These are phyloP conservation scores for Phytophthora hybrid DNA, from an alignment of 352 stramenopile genomes.

Conservation along the genomic window DNA sequence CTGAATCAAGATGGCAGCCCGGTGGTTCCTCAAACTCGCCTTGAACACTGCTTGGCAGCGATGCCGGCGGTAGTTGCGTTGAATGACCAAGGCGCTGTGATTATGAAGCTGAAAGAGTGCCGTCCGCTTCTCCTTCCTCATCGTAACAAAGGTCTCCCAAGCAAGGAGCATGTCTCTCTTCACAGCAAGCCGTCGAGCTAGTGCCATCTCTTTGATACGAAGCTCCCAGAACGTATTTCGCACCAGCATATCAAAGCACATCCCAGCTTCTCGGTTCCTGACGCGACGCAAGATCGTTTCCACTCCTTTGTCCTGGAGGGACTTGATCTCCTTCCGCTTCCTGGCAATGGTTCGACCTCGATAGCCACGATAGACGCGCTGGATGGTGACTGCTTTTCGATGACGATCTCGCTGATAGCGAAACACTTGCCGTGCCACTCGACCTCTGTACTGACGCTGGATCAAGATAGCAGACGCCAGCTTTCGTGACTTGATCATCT, in stretches of 20 bases:
- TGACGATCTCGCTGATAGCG: conserved; percentile 41
- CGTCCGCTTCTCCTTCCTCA: conserved; percentile 52
- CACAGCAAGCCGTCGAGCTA: conserved; percentile 13
- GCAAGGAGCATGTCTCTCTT: conserved; percentile 21
- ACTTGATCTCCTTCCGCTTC: conserved; percentile 36
- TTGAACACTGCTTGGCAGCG: conserved; percentile 61
- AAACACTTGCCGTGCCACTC: conserved; percentile 60
- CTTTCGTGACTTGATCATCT: conserved; percentile 35
- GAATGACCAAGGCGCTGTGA: conserved; percentile 62
- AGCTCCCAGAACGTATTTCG: conserved; percentile 27
- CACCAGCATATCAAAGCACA: conserved; percentile 48
- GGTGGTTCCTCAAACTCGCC: conserved; percentile 39
- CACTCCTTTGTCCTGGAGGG: conserved; percentile 40
- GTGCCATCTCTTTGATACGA: conserved; percentile 48
- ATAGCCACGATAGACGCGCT: conserved; percentile 65
- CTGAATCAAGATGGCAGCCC: conserved; percentile 68
- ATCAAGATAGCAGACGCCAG: conserved; percentile 49
- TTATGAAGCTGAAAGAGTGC: conserved; percentile 44
- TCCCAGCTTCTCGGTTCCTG: conserved; percentile 21
- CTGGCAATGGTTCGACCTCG: conserved; percentile 30
- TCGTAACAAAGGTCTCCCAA: conserved; percentile 32
- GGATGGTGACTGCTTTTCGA: conserved; percentile 47
- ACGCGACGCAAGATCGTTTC: conserved; percentile 48
- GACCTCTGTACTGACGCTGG: conserved; percentile 71
- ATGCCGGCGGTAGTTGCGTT: conserved; percentile 72